A percentile compares a stretch with the other conserved stretches of the same genome.
phyloP scores from a whole-genome alignment of 1,284 basidiomycete genomes.

The Cutaneotrichosporon cutaneum region DNA sequence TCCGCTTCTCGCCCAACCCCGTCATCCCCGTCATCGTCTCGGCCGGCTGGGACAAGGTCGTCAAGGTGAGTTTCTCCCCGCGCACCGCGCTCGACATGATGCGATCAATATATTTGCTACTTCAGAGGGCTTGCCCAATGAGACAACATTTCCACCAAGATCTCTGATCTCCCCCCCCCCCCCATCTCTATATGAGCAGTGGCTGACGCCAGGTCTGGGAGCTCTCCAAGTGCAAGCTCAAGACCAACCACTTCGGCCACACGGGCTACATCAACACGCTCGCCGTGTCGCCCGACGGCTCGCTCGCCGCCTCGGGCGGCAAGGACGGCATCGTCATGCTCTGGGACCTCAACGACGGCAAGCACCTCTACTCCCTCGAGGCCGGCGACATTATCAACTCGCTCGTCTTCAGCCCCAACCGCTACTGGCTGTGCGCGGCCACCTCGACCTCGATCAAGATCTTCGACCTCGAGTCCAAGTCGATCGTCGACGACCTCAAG shows the following conservation, averaged over 20 bases:
- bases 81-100: constrained; percentile 52
- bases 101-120: constrained; percentile 73
- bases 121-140: constrained; percentile 71
- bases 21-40: constrained; percentile 98
- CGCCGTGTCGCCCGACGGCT: constrained; percentile 98
- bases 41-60: constrained; percentile 99
- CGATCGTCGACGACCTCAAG: constrained; percentile 93
- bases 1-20: constrained; percentile 98
- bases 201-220: constrained; percentile 88
- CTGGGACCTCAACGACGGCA: constrained; percentile 99
- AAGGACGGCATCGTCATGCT: constrained; percentile 99
- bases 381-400: constrained; percentile 99
- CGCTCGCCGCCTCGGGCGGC: constrained; percentile 97
- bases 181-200: too few species aligned
- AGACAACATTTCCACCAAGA: constrained; percentile 73
- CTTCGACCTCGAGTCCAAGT: constrained; percentile 98
- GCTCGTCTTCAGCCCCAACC: constrained; percentile 98
- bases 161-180: too few species aligned
- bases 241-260: constrained; percentile 99
- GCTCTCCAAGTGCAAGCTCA: constrained; percentile 99
- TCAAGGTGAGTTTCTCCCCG: constrained; percentile 76
- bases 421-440: constrained; percentile 99
- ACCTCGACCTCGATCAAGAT: constrained; percentile 98
- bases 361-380: constrained; percentile 99
- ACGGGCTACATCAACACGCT: constrained; percentile 99